A percentile compares a stretch with the other conserved stretches of the same genome.
These are phyloP conservation scores for Psilocybe cubensis DNA, from an alignment of 768 basidiomycete genomes.

Conservation along the genomic window DNA sequence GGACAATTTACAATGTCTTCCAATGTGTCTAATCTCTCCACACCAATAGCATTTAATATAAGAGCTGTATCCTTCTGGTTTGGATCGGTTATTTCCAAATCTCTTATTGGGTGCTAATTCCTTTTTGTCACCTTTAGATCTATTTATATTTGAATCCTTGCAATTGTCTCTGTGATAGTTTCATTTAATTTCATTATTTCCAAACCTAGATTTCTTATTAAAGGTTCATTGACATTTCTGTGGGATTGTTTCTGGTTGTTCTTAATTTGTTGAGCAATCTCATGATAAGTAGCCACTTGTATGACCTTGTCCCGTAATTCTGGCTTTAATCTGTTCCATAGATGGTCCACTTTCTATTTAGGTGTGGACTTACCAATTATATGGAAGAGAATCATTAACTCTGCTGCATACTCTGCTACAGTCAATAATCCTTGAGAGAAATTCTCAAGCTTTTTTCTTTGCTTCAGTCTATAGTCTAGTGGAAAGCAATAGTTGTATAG, in stretches of 20 bases:
- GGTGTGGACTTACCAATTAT: conserved; percentile 9
- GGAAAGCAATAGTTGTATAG: conserved; percentile 41
- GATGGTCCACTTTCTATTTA: conserved; percentile 30
- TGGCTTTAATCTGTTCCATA: conserved; percentile 34
- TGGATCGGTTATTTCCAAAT: neutral
- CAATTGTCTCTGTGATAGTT: too few relatives aligned
- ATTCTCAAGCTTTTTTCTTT: conserved; percentile 22
- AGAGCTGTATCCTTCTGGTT: too few relatives aligned
- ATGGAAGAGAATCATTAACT: conserved; percentile 19
- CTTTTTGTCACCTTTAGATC: too few relatives aligned
- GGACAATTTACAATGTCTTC: neutral
- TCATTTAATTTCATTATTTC: too few relatives aligned
- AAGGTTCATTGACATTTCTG: too few relatives aligned
- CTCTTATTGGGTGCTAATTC: too few relatives aligned
- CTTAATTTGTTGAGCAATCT: conserved; percentile 1
- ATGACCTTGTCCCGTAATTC: conserved; percentile 30
- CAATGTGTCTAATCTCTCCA: neutral
- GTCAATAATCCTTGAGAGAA: conserved; percentile 26
- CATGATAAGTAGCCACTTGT: neutral
- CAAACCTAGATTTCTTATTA: too few relatives aligned
- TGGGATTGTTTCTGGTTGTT: too few relatives aligned
- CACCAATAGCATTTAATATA: neutral
- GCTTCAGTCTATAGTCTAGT: conserved; percentile 26
- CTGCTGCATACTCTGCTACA: conserved; percentile 17
- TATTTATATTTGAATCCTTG: too few relatives aligned